Conservation (phyloP, 2,329 filamentous ascomycete species). For the Simplicillium aogashimaense region DNA sequence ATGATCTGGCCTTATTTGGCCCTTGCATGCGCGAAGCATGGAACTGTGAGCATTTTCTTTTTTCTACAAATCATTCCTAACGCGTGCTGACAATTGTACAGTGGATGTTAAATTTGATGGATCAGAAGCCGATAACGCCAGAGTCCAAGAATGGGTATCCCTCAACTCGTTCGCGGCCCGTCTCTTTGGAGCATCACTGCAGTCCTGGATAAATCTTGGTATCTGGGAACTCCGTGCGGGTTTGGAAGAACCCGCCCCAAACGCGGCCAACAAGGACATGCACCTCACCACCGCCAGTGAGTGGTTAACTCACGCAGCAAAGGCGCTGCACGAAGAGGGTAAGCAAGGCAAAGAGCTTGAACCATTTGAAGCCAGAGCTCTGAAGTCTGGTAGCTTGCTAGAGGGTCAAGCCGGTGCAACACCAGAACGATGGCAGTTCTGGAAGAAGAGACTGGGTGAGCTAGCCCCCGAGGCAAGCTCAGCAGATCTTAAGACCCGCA, state of each 20-base stretch:
- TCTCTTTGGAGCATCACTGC: slow-evolving; percentile 13
- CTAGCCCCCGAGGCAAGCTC: slow-evolving; percentile 9
- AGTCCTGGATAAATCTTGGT: slow-evolving; percentile 16
- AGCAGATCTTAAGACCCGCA: slow-evolving; percentile 11
- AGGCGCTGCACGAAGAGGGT: slow-evolving; percentile 11
- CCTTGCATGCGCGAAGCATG: slow-evolving; percentile 18
- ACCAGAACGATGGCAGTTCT: slow-evolving; percentile 19
- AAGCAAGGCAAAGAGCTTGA: slow-evolving; percentile 9
- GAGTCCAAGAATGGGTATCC: slow-evolving; percentile 16
- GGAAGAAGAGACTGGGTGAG: slow-evolving; percentile 16
- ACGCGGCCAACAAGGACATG: slow-evolving; percentile 2
- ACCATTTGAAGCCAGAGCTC: slow-evolving; percentile 9
- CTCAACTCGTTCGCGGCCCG: slow-evolving; percentile 23
- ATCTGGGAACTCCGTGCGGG: slow-evolving; percentile 19
- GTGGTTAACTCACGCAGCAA: slow-evolving; percentile 20
- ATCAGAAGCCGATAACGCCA: slow-evolving; percentile 11
- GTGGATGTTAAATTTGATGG: slow-evolving; percentile 14
- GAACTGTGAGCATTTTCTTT: slow-evolving; percentile 14
- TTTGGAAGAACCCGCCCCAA: slow-evolving; percentile 16
- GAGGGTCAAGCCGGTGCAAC: slow-evolving; percentile 12
- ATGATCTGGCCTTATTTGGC: slow-evolving; percentile 19
- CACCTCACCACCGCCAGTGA: slow-evolving; percentile 10
- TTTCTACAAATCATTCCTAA: background rate
- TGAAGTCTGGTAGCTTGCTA: slow-evolving; percentile 13
- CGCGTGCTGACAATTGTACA: slow-evolving; percentile 1